Evolutionary conservation across 2,329 filamentous ascomycete species (phyloP).

Genomic region (Moelleriella libera): DNA sequence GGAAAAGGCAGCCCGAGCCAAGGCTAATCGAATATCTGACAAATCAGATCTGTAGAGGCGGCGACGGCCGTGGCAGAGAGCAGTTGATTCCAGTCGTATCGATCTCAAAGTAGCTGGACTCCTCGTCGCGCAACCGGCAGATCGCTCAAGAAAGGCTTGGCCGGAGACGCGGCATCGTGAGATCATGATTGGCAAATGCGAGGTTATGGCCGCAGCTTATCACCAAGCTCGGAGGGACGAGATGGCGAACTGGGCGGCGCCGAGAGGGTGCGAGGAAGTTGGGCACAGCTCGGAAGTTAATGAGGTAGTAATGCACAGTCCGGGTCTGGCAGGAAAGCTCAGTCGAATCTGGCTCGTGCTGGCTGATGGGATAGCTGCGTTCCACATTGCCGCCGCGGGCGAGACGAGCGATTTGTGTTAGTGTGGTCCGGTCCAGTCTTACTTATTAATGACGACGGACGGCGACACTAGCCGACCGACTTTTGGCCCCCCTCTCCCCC

Average conservation of each 20-base stretch:
- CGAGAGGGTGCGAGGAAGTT: neutral
- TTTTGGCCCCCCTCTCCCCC: too few species aligned
- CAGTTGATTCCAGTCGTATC: slow-evolving; percentile 13
- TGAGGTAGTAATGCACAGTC: neutral
- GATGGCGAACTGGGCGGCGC: slow-evolving; percentile 1
- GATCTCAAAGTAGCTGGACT: slow-evolving; percentile 10
- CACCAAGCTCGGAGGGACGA: slow-evolving; percentile 3
- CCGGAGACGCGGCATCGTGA: slow-evolving; percentile 25
- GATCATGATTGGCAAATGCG: slow-evolving; percentile 19
- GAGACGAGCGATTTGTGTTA: slow-evolving; percentile 13
- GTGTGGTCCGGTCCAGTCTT: neutral
- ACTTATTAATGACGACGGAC: slow-evolving; percentile 10
- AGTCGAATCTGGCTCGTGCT: slow-evolving; percentile 4
- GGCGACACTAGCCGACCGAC: slow-evolving; percentile 5
- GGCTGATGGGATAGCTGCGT: slow-evolving; percentile 10
- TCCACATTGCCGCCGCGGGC: slow-evolving; percentile 18
- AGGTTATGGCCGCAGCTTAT: neutral
- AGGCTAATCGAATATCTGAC: slow-evolving; percentile 13
- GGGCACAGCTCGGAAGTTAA: neutral
- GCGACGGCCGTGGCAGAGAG: slow-evolving; percentile 11
- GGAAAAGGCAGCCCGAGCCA: slow-evolving; percentile 19
- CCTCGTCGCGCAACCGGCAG: slow-evolving; percentile 13
- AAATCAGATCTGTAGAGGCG: slow-evolving; percentile 18
- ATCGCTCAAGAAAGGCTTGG: slow-evolving; percentile 22
- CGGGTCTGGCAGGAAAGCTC: neutral